Base-by-base conservation (phyloP, 495 filamentous ascomycete genomes). In the Rusavskia elegans region DNA sequence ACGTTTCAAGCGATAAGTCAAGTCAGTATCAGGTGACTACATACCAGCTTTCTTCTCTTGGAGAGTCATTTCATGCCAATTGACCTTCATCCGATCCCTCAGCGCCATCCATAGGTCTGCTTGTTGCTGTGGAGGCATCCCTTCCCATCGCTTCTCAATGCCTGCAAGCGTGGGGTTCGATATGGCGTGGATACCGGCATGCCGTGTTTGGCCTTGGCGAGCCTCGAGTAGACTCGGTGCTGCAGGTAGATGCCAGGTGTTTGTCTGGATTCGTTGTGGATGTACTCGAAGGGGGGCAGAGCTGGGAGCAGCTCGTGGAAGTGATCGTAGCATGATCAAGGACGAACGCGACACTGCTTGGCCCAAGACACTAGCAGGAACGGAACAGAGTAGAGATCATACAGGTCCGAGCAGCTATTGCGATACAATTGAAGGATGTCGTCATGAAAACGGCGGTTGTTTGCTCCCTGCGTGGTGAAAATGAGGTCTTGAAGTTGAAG, bases 61-160 rank as follows among this genome's bases (percentile, higher is more conserved):
- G 57, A 89, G 39, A 29, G 92, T 98, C 77, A 98, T 74, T 61
- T 96, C 86, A 62, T 83, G 76, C 92, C 92, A 98, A 69, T 86
- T 85, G 57, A 75, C 81, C 85, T 95, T 97, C 92, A 97, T 97
- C 62, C 92, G 82, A 73, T 98, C 92, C 62, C 92, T 75, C 66
- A 98, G 75, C 61, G 83, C 74, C 92, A 98, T 98, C 90, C 90
- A 98, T 60, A 98, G 71, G 64, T 97, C 92, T 55, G 93, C 92
- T 80, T 98, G 92, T 79, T 98, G 92, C 75, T 93, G 86, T 52
- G 89, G 87, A 37, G 88, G 89, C 85, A 98, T 85, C 52, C 66
- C 77, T 75, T 98, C 92, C 92, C 92, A 98, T 71, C 92, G 76
- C 85, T 95, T 97, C 82, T 98, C 92, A 65, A 98, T 96, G 71